Evolutionary conservation across 106 monocot genomes (phyloP).

Genomic region (Xerophyta viscosa): DNA sequence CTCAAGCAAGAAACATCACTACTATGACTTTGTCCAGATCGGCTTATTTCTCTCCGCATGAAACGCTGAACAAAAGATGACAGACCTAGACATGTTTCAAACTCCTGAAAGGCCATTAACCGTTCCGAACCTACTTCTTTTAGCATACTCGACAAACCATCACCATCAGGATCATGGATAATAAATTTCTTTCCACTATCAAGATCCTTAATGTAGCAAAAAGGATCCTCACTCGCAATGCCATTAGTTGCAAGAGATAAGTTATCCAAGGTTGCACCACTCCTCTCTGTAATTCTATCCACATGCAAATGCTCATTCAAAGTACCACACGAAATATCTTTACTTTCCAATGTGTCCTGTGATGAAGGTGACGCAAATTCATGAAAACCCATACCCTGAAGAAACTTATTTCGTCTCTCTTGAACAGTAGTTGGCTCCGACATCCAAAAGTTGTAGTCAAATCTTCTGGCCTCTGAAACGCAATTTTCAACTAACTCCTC

Average conservation of each 20-base stretch:
- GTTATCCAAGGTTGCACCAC: conserved; percentile 16
- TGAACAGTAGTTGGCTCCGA: conserved; percentile 33
- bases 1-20: background rate
- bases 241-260: conserved; percentile 1
- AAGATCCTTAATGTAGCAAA: conserved; percentile 35
- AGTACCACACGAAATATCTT: conserved; percentile 4
- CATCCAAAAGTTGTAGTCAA: conserved; percentile 35
- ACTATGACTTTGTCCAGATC: conserved; percentile 5
- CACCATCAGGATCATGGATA: conserved; percentile 19
- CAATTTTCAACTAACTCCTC: conserved; percentile 7
- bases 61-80: conserved; percentile 22
- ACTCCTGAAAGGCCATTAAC: conserved; percentile 39
- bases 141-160: conserved; percentile 30
- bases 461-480: conserved; percentile 7
- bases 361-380: conserved; percentile 12
- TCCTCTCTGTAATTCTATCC: conserved; percentile 10
- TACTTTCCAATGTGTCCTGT: background rate
- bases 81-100: conserved; percentile 37
- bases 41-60: conserved; percentile 17
- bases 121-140: conserved; percentile 47
- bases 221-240: conserved; percentile 2
- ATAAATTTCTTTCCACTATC: conserved; percentile 46
- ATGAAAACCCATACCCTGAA: conserved; percentile 31
- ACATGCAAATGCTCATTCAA: background rate
- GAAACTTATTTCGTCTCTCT: conserved; percentile 48